Evolutionary conservation across 805 yeast genomes (phyloP), one percentile per base, ranked within the genome.

Genomic region (Saccharomycopsis fodiens): DNA sequence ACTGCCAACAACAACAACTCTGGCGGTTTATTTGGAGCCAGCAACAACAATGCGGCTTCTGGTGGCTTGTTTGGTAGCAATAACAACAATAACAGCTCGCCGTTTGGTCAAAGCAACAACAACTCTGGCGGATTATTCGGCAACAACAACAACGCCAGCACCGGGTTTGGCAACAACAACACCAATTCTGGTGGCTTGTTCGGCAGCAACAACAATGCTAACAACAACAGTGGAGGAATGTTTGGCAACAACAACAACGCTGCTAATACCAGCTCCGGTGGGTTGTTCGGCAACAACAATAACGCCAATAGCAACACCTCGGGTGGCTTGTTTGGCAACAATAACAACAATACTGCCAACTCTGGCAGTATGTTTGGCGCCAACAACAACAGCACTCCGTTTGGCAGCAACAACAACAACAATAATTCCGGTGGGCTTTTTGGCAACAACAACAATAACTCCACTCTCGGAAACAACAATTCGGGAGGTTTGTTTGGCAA

Each of bases 241-340:
- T 72, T 74, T 57, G 76, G 76, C 21, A 42, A 56, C 15, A 60
- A 50, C 51, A 53, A 57, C 39, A 50, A 21, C 29, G 48, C 51
- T 23, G 55, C 44, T 40, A 53, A 50, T 42, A 51, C 53, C 37
- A 54, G 50, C 22, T 50, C 63, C 36, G 62, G 61, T 13, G 67
- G 69, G 4, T 52, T 67, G 15, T 70, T 70, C 54, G 70, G 70
- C 15, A 56, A 56, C 15, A 56, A 55, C 41, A 58, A 52, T 39
- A 54, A 43, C 39, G 54, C 42, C 45, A 51, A 52, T 48, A 57
- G 44, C 50, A 52, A 41, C n/a, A 48, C 60, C 8, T 58, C 62
- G n/a, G 69, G 70, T 16, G 73, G 74, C 3, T 56, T 73, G 45
- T 74, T 75, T 57, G 78, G 77, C 15, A 63, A 59, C 35, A 56